phyloP scores from a whole-genome alignment of 495 filamentous ascomycete genomes.

The Neurospora sp. region DNA sequence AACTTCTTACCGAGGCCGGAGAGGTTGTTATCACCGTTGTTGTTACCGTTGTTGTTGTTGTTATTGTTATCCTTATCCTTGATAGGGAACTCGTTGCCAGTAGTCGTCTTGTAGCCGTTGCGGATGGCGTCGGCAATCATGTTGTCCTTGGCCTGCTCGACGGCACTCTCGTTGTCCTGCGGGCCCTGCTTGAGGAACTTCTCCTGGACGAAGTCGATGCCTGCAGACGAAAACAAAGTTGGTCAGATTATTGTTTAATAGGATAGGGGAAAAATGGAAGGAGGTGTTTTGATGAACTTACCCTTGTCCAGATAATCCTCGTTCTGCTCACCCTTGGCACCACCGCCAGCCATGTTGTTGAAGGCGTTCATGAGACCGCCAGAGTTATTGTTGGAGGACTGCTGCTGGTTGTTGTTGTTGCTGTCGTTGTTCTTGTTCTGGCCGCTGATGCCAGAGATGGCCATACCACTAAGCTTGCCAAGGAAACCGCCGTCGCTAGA shows the following conservation, averaged over 20 bases:
- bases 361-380: conserved; percentile 43
- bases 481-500: conserved; percentile 24
- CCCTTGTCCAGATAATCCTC: conserved; percentile 60
- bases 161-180: conserved; percentile 60
- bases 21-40: not conserved
- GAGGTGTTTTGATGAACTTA: conserved; percentile 10
- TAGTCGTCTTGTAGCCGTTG: conserved; percentile 47
- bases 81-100: conserved; percentile 53
- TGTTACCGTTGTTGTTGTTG: not conserved
- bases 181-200: conserved; percentile 51
- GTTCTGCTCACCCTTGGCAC: conserved; percentile 56
- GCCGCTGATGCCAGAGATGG: not conserved
- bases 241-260: not conserved
- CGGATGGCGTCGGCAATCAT: conserved; percentile 54
- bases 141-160: conserved; percentile 68
- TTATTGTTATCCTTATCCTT: conserved; percentile 43
- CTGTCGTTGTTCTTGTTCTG: conserved; percentile 3
- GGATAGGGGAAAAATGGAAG: not conserved
- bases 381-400: conserved; percentile 9
- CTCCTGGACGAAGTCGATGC: conserved; percentile 58
- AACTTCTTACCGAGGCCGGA: not conserved
- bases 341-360: conserved; percentile 53
- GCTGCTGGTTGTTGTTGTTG: conserved; percentile 4
- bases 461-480: conserved; percentile 33
- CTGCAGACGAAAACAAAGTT: conserved; percentile 22